Conservation (phyloP, 352 stramenopile genomes). For the Phytophthora idaei region DNA sequence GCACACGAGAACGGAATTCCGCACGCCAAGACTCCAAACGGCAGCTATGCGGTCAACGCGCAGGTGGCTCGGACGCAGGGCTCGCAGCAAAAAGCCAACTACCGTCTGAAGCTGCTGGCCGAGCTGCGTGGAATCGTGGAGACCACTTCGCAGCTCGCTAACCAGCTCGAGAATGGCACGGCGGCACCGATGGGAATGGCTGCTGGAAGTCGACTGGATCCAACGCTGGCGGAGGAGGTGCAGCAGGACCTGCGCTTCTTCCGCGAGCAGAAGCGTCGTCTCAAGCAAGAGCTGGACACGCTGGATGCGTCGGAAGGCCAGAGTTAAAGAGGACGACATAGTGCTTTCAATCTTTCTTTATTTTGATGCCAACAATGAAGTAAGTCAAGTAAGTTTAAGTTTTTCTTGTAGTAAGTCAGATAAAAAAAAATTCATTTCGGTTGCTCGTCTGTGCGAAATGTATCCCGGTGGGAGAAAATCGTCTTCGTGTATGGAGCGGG, state of each 20-base stretch:
- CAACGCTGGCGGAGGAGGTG: constrained; percentile 34
- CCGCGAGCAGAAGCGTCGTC: constrained; percentile 32
- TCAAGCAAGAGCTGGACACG: constrained; percentile 32
- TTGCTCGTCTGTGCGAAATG: constrained; percentile 7
- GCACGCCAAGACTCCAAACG: constrained; percentile 12
- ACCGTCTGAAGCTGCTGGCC: constrained; percentile 32
- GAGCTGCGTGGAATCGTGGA: constrained; percentile 41
- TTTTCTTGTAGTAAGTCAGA: constrained; percentile 20
- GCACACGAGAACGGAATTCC: neutral
- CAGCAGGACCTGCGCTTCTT: constrained; percentile 41
- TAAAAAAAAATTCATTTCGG: neutral
- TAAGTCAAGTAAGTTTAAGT: neutral
- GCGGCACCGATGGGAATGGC: constrained; percentile 21
- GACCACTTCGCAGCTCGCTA: constrained; percentile 34
- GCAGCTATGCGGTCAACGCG: constrained; percentile 9
- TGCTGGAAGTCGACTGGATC: constrained; percentile 24
- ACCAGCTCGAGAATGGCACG: constrained; percentile 24
- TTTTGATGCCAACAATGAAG: constrained; percentile 8
- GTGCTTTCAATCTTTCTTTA: constrained; percentile 1
- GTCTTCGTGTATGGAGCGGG: constrained; percentile 9
- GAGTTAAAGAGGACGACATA: constrained; percentile 13
- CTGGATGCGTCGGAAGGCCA: constrained; percentile 17
- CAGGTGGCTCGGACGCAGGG: constrained; percentile 9
- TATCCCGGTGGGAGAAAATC: constrained; percentile 4
- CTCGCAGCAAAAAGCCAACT: constrained; percentile 30